phyloP scores from a whole-genome alignment of 1,284 basidiomycete species.

The Coniophora puteana region DNA sequence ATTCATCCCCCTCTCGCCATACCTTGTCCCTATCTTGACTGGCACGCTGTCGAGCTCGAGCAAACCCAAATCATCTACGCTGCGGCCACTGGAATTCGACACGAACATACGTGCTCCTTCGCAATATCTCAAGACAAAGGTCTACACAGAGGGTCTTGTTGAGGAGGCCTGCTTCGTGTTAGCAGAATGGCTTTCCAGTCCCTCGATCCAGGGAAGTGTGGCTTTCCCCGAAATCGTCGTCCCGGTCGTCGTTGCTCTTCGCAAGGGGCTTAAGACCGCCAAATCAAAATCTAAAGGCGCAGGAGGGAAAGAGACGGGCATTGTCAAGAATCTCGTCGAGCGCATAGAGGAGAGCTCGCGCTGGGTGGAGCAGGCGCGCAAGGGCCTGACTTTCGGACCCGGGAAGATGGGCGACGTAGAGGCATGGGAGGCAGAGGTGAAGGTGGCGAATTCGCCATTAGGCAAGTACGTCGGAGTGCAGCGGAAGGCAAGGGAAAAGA shows the following conservation, averaged over 20 bases:
- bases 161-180: constrained; percentile 83
- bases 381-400: constrained; percentile 71
- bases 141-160: constrained; percentile 81
- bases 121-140: constrained; percentile 85
- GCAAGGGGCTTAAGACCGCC: constrained; percentile 63
- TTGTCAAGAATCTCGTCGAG: constrained; percentile 77
- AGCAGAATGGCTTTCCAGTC: constrained; percentile 73
- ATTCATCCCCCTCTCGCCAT: constrained; percentile 88
- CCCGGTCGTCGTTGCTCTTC: constrained; percentile 75
- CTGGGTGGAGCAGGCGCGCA: constrained; percentile 73
- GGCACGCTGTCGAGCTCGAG: constrained; percentile 71
- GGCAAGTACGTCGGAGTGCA: constrained; percentile 79
- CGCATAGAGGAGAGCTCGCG: constrained; percentile 79
- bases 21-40: constrained; percentile 85
- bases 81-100: constrained; percentile 88
- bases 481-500: constrained; percentile 77
- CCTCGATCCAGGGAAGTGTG: constrained; percentile 70
- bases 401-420: constrained; percentile 65
- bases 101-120: constrained; percentile 85
- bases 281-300: constrained; percentile 35
- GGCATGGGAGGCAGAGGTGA: constrained; percentile 64
- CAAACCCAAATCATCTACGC: constrained; percentile 83
- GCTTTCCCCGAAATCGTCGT: constrained; percentile 93
- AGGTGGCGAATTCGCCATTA: constrained; percentile 72
- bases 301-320: constrained; percentile 51